Base-by-base conservation (phyloP, 345 rosid genomes). In the Eucalyptus erythrocorys region DNA sequence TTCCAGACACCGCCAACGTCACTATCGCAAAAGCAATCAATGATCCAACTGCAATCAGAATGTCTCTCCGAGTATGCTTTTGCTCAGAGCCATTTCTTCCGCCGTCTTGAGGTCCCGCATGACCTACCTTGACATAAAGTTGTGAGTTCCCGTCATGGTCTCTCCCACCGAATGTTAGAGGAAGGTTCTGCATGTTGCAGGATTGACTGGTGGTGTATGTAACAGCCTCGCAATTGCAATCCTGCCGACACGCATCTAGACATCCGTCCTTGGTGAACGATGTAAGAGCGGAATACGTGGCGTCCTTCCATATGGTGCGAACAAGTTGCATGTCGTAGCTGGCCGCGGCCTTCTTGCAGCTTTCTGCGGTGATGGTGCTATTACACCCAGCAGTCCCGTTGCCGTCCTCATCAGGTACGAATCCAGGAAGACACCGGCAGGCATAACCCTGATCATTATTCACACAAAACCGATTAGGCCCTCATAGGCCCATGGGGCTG, bases 201-300 rank as follows among this genome's bases (percentile, higher is more conserved):
- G 1, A 49, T 15, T 49, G 51, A 49, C 19, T 49, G 17, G 7
- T 19, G 3, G 14, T 49, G 51, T 30, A 90, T 12, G 64, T 4
- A 27, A 85, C 89, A 10, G 42, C 90, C 45, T 88, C 89, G 59
- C 91, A 90, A 16, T 61, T 86, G 50, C 91, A 90, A 19, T 88
- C 90, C 30, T 26, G 42, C 59, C 88, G 26, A 21, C 91, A 88
- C 26, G 86, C 87, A 7, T 5, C 5, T 49, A 5, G 22, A 68
- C 90, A 88, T 8, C 42, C 71, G 13, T 82, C 85, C 5, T 59
- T 7, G 2, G 90, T 6, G 22, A 6, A 27, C 3, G 42, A 43
- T 5, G 87, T 13, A 19, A 49, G 50, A 26, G 21, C 53, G 3
- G 87, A 48, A 68, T 59, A 66, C 3, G 57, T n/a, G 47, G 10